phyloP scores from a whole-genome alignment of 148 eudicot genomes.

The Arctostaphylos glauca region DNA sequence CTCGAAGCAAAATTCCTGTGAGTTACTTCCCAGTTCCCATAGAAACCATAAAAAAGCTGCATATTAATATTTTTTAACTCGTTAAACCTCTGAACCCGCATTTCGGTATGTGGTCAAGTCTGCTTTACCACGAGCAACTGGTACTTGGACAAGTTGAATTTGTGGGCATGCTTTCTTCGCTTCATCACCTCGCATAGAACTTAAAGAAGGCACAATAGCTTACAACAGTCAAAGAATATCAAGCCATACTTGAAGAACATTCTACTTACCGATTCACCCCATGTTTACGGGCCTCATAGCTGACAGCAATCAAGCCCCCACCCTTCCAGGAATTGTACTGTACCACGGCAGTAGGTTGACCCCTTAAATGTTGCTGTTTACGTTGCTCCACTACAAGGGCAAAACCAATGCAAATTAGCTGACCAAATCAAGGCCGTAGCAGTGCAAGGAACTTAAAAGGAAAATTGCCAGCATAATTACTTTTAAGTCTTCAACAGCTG shows the following conservation, averaged over 20 bases:
- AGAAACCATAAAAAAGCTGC: not conserved
- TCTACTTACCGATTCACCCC: slow-evolving; percentile 84
- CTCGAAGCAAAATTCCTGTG: slow-evolving; percentile 12
- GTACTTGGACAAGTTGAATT: slow-evolving; percentile 89
- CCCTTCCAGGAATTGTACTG: slow-evolving; percentile 98
- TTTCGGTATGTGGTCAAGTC: slow-evolving; percentile 73
- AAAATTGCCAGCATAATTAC: not conserved
- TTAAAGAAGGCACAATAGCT: slow-evolving; percentile 23
- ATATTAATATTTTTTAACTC: not conserved
- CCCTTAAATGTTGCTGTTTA: slow-evolving; percentile 66
- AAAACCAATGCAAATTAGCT: slow-evolving; percentile 11
- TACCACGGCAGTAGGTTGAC: slow-evolving; percentile 87
- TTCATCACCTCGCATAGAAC: slow-evolving; percentile 95
- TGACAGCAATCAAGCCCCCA: slow-evolving; percentile 87
- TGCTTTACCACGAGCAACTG: slow-evolving; percentile 93
- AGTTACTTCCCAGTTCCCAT: slow-evolving; percentile 14
- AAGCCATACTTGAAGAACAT: not conserved
- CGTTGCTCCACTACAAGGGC: slow-evolving; percentile 75
- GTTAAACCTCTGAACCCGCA: slow-evolving; percentile 93
- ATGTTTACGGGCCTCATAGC: slow-evolving; percentile 84
- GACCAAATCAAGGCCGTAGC: not conserved
- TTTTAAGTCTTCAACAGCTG: not conserved
- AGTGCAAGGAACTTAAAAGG: not conserved
- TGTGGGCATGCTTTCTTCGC: slow-evolving; percentile 80
- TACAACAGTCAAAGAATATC: slow-evolving; percentile 16